Percentiles rank a stretch among this genome's conserved stretches.
phyloP scores from a whole-genome alignment of 148 eudicot species.

The Vaccinium darrowii region DNA sequence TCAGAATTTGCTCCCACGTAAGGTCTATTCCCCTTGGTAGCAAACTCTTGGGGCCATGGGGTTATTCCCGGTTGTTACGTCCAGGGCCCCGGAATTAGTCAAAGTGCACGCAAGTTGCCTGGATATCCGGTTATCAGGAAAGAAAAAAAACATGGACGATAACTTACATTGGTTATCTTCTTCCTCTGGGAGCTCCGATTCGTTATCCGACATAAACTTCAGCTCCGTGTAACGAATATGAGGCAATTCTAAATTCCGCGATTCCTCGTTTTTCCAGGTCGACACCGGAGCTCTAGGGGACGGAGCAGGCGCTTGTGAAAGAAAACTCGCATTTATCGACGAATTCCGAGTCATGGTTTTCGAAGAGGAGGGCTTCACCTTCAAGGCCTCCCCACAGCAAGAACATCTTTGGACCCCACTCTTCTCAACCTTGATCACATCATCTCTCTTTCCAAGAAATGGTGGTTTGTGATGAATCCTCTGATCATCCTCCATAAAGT shows the following conservation, averaged over 20 bases:
- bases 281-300: slow-evolving; percentile 60
- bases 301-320: slow-evolving; percentile 45
- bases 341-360: slow-evolving; percentile 27
- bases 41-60: too few species aligned
- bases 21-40: too few species aligned
- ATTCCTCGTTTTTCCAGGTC: slow-evolving; percentile 55
- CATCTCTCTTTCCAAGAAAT: slow-evolving; percentile 27
- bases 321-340: slow-evolving; percentile 23
- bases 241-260: slow-evolving; percentile 46
- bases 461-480: slow-evolving; percentile 28
- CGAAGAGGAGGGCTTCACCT: slow-evolving; percentile 37
- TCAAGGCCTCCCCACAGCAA: slow-evolving; percentile 89
- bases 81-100: too few species aligned
- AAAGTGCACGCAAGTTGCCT: too few species aligned
- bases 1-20: too few species aligned
- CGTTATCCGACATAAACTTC: slow-evolving; percentile 41
- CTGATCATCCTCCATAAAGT: slow-evolving; percentile 53
- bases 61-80: too few species aligned
- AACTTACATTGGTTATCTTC: slow-evolving; percentile 28
- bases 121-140: too few species aligned
- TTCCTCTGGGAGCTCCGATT: slow-evolving; percentile 35
- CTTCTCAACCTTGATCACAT: slow-evolving; percentile 18
- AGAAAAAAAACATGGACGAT: background rate
- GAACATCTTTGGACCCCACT: slow-evolving; percentile 44
- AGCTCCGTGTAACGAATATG: slow-evolving; percentile 49